phyloP scores from a whole-genome alignment of 306 rosid species.

The Gastrolobium villosum region DNA sequence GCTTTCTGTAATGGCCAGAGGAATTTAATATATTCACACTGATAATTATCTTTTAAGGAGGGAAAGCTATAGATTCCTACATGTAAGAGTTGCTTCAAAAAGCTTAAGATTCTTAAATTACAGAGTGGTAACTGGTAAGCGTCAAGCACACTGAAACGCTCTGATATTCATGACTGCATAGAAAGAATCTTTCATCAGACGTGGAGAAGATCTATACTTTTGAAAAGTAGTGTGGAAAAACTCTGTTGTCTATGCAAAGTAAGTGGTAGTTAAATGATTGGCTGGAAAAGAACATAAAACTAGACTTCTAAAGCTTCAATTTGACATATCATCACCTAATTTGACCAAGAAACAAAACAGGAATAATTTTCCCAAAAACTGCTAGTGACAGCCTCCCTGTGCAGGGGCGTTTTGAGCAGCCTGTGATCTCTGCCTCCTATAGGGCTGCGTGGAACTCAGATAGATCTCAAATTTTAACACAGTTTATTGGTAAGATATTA shows the following conservation, averaged over 20 bases:
- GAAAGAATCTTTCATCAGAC: slow-evolving; percentile 9
- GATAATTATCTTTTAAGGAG: background rate
- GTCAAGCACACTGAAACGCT: slow-evolving; percentile 33
- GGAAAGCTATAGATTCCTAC: slow-evolving; percentile 1
- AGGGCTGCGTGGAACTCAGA: too few species aligned
- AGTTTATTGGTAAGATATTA: too few species aligned
- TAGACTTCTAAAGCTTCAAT: too few species aligned
- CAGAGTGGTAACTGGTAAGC: slow-evolving; percentile 1
- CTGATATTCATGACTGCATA: background rate
- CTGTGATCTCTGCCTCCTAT: too few species aligned
- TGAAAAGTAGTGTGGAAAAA: slow-evolving; percentile 20
- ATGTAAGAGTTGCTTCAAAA: background rate
- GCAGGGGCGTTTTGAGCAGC: too few species aligned
- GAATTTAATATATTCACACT: slow-evolving; percentile 26
- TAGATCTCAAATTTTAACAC: too few species aligned
- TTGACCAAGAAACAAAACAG: too few species aligned
- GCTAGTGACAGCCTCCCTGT: too few species aligned
- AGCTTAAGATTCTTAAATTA: slow-evolving; percentile 36
- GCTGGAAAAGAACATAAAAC: slow-evolving; percentile 43
- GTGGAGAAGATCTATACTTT: background rate
- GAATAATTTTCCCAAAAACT: too few species aligned
- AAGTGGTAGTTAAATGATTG: slow-evolving; percentile 49
- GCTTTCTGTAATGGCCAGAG: slow-evolving; percentile 29
- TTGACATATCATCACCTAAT: too few species aligned
- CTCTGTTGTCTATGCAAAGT: slow-evolving; percentile 8